These are phyloP conservation scores for Thermomucor indicae-seudaticae DNA, from an alignment of 371 early-diverging fungal species.

Conservation along the genomic window DNA sequence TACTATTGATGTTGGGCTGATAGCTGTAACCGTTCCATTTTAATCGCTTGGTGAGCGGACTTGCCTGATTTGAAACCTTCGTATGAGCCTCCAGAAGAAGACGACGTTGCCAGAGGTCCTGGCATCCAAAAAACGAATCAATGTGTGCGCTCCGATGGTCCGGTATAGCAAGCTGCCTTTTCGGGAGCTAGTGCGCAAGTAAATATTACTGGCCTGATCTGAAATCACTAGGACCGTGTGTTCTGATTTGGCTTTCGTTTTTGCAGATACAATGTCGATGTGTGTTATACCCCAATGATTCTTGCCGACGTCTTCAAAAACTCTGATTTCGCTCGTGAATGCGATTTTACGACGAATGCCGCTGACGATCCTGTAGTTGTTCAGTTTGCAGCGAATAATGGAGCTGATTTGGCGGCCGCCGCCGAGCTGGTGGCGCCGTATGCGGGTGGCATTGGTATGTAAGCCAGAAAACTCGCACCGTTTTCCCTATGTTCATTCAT, in stretches of 20 bases:
- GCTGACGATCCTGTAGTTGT: constrained; percentile 83
- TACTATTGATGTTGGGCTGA: too few species aligned
- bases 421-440: constrained; percentile 80
- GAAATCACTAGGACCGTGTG: too few species aligned
- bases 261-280: constrained; percentile 76
- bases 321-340: constrained; percentile 74
- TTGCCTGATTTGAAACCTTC: background rate
- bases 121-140: constrained; percentile 52
- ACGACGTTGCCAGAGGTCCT: constrained; percentile 43
- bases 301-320: constrained; percentile 90
- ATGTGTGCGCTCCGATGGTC: constrained; percentile 97
- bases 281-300: constrained; percentile 98
- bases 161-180: constrained; percentile 95
- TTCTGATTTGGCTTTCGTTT: background rate
- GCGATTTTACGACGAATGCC: constrained; percentile 78
- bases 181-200: constrained; percentile 82
- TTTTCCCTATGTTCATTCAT: background rate
- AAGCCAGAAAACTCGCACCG: background rate
- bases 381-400: constrained; percentile 90
- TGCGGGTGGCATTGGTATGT: constrained; percentile 62
- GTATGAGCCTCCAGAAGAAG: background rate
- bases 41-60: too few species aligned
- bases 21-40: too few species aligned
- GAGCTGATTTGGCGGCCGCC: constrained; percentile 80
- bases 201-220: too few species aligned